These are phyloP conservation scores for Xylaria sp. DNA, from an alignment of 2,329 filamentous ascomycete species.

Conservation along the genomic window DNA sequence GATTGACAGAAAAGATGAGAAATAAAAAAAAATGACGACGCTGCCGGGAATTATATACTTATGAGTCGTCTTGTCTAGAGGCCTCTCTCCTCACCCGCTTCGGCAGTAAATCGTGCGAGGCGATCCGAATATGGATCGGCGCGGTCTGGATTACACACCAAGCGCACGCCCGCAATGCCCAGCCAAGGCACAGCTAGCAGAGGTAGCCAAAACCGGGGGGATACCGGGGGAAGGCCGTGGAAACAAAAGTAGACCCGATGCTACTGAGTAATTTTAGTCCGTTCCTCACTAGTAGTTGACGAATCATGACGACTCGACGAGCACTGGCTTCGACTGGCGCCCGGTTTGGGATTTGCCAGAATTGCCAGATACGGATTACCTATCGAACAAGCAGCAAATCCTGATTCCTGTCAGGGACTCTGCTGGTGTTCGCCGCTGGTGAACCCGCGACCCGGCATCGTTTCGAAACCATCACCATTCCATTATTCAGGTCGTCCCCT, in stretches of 20 bases:
- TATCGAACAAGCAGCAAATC: too few relatives aligned
- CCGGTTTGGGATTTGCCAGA: neutral
- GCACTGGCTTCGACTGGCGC: neutral
- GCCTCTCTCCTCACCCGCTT: too few relatives aligned
- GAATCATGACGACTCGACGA: neutral
- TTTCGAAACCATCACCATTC: too few relatives aligned
- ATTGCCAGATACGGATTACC: neutral
- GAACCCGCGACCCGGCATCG: too few relatives aligned
- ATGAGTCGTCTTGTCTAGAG: too few relatives aligned
- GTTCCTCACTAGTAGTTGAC: neutral
- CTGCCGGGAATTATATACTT: too few relatives aligned
- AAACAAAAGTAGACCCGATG: neutral
- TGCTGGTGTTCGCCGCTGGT: too few relatives aligned
- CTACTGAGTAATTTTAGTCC: neutral
- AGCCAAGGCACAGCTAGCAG: neutral
- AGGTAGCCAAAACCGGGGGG: neutral
- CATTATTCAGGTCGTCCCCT: too few relatives aligned
- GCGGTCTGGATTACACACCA: neutral
- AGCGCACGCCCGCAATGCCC: neutral
- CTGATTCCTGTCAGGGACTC: too few relatives aligned
- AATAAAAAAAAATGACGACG: too few relatives aligned
- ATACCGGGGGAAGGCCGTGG: neutral
- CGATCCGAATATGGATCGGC: neutral
- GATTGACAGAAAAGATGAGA: too few relatives aligned
- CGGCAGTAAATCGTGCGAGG: neutral